A percentile compares a stretch with the other conserved stretches of the same genome.
These are phyloP conservation scores for Cutaneotrichosporon dermatis DNA, from an alignment of 1,284 basidiomycete genomes.

Conservation along the genomic window DNA sequence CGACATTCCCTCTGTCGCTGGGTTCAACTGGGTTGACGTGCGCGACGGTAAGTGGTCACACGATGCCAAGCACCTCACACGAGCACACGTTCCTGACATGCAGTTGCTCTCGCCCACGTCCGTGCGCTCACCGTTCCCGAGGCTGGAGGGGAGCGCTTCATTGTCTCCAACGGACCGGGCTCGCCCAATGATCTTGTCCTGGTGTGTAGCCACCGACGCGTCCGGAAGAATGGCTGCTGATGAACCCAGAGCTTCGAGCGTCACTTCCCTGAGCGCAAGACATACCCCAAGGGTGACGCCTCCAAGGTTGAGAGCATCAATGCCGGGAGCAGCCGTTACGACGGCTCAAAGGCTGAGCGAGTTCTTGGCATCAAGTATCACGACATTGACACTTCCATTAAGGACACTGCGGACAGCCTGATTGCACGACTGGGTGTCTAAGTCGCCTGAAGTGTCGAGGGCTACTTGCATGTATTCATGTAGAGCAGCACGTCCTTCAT, in stretches of 20 bases:
- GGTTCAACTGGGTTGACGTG: slow-evolving; percentile 57
- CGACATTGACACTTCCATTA: slow-evolving; percentile 26
- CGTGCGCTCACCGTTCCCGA: slow-evolving; percentile 55
- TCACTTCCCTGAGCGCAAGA: slow-evolving; percentile 30
- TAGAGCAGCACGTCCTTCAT: no score
- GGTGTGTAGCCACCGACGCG: slow-evolving; percentile 14
- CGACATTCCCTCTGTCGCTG: slow-evolving; percentile 35
- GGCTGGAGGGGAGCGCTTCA: slow-evolving; percentile 62
- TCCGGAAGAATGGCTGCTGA: no score
- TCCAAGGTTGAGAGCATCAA: slow-evolving; percentile 24
- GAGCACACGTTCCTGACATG: no score
- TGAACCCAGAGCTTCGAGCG: slow-evolving; percentile 17
- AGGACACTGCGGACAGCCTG: slow-evolving; percentile 38
- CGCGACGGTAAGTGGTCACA: slow-evolving; percentile 40
- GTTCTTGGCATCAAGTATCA: slow-evolving; percentile 41
- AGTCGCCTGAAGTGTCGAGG: no score
- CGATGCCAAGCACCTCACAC: no score
- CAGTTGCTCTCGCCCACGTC: slow-evolving; percentile 57
- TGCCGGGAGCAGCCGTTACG: slow-evolving; percentile 22
- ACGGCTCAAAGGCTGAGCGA: slow-evolving; percentile 34
- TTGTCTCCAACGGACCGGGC: slow-evolving; percentile 50
- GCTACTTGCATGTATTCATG: no score
- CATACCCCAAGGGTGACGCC: slow-evolving; percentile 37
- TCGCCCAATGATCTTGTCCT: slow-evolving; percentile 36
- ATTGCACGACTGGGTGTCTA: slow-evolving; percentile 27